These are phyloP conservation scores for Hyparrhenia diplandra DNA, from an alignment of 176 grass and related monocot genomes.

Conservation along the genomic window DNA sequence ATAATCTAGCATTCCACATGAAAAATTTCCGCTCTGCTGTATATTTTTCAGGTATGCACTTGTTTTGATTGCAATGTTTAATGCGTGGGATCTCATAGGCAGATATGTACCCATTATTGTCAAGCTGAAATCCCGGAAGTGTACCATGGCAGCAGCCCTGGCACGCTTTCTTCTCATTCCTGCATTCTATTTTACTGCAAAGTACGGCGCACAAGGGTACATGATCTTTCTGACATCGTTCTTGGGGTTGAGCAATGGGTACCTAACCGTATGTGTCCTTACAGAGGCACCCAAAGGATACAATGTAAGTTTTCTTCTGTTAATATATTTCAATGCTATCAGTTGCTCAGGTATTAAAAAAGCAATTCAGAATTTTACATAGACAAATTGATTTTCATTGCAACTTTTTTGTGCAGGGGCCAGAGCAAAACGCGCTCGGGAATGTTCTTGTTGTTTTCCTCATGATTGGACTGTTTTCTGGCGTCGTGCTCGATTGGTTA, in stretches of 20 bases:
- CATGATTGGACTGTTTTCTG: background rate
- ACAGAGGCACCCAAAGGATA: conserved; percentile 38
- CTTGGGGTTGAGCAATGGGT: conserved; percentile 38
- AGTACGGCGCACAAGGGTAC: conserved; percentile 30
- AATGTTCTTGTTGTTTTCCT: conserved; percentile 11
- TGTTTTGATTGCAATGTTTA: background rate
- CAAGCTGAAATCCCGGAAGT: conserved; percentile 26
- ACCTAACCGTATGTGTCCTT: conserved; percentile 38
- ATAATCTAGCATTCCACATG: background rate
- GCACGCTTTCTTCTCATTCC: conserved; percentile 31
- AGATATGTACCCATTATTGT: conserved; percentile 34
- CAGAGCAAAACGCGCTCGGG: background rate
- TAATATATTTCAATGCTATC: background rate
- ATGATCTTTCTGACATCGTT: conserved; percentile 42
- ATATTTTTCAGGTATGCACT: background rate
- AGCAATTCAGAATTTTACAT: background rate
- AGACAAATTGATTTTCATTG: background rate
- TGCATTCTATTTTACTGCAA: conserved; percentile 43
- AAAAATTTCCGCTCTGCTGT: background rate
- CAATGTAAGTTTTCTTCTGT: conserved; percentile 5
- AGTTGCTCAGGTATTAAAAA: background rate
- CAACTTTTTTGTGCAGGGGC: background rate
- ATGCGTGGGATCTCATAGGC: conserved; percentile 40
- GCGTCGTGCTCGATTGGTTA: conserved; percentile 1
- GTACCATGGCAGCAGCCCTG: background rate